Percentiles rank a stretch among this genome's conserved stretches.
phyloP scores from a whole-genome alignment of 2,329 filamentous ascomycete species.

The Onygenales sp. region DNA sequence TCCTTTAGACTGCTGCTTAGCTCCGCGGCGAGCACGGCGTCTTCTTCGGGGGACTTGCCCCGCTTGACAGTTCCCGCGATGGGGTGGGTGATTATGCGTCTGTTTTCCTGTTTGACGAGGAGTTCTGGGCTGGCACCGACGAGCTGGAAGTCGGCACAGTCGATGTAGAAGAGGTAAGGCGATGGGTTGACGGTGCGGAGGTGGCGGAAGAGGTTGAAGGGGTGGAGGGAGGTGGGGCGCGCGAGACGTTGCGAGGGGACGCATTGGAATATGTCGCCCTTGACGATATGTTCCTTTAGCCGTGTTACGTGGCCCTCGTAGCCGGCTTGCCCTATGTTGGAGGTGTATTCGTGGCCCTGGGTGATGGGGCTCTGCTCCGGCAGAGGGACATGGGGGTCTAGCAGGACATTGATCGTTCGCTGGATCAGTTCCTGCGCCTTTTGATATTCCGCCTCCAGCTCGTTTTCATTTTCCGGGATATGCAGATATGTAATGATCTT shows the following conservation, averaged over 20 bases:
- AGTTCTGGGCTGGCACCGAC: constrained; percentile 92
- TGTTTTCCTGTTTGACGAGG: constrained; percentile 79
- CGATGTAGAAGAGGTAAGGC: constrained; percentile 92
- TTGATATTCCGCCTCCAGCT: constrained; percentile 60
- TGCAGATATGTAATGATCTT: constrained; percentile 88
- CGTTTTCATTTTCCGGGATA: constrained; percentile 49
- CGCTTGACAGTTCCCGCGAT: constrained; percentile 94
- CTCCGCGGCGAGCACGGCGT: constrained; percentile 67
- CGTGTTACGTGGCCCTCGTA: constrained; percentile 83
- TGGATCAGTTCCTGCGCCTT: constrained; percentile 56
- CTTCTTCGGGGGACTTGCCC: constrained; percentile 70
- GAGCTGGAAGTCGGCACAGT: constrained; percentile 87
- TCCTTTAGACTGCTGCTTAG: constrained; percentile 78
- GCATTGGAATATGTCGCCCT: constrained; percentile 93
- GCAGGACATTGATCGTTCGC: constrained; percentile 60
- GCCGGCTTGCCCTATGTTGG: constrained; percentile 79
- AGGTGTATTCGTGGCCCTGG: constrained; percentile 69
- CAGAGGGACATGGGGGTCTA: constrained; percentile 64
- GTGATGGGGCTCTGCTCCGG: constrained; percentile 66
- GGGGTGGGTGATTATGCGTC: constrained; percentile 87
- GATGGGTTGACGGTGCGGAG: constrained; percentile 95
- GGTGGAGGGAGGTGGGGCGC: constrained; percentile 79
- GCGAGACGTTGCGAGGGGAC: constrained; percentile 92
- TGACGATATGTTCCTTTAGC: constrained; percentile 82
- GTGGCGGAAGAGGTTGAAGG: constrained; percentile 96